These are phyloP conservation scores for Noccaea bulbosa DNA, from an alignment of 345 rosid species.

Conservation along the genomic window DNA sequence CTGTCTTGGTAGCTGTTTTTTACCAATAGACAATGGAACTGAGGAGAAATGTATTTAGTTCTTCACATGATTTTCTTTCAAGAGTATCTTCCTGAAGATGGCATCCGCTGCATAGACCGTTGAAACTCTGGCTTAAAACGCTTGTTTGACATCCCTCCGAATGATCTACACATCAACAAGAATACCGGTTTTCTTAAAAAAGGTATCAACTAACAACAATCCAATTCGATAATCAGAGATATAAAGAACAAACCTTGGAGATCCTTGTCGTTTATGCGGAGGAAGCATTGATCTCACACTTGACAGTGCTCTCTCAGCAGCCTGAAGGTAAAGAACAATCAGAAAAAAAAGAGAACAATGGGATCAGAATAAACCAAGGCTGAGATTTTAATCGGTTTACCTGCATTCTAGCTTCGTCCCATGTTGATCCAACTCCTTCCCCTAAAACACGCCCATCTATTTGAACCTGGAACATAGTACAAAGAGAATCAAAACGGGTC, in stretches of 20 bases:
- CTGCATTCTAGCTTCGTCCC: slow-evolving; percentile 97
- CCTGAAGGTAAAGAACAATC: slow-evolving; percentile 48
- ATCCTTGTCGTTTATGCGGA: slow-evolving; percentile 69
- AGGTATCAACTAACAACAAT: not conserved
- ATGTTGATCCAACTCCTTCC: slow-evolving; percentile 79
- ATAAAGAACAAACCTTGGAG: slow-evolving; percentile 71
- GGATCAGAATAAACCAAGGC: slow-evolving; percentile 15
- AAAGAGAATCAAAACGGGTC: slow-evolving; percentile 18
- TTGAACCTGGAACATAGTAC: slow-evolving; percentile 67
- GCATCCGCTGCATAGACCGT: slow-evolving; percentile 66
- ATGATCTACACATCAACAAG: slow-evolving; percentile 48
- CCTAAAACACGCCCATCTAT: slow-evolving; percentile 90
- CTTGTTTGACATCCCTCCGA: slow-evolving; percentile 69
- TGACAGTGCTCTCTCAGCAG: slow-evolving; percentile 89
- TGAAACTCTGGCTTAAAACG: slow-evolving; percentile 76
- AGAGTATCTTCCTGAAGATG: slow-evolving; percentile 78
- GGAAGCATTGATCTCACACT: slow-evolving; percentile 62
- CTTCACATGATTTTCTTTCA: slow-evolving; percentile 34
- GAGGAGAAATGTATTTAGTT: not conserved
- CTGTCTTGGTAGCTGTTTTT: slow-evolving; percentile 16
- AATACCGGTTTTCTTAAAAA: not conserved
- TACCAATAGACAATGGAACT: slow-evolving; percentile 14
- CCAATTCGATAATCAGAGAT: slow-evolving; percentile 1
- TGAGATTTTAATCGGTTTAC: slow-evolving; percentile 43
- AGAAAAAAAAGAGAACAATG: slow-evolving; percentile 24